Conservation (phyloP, 148 eudicot species). For the Oxyria digyna region DNA sequence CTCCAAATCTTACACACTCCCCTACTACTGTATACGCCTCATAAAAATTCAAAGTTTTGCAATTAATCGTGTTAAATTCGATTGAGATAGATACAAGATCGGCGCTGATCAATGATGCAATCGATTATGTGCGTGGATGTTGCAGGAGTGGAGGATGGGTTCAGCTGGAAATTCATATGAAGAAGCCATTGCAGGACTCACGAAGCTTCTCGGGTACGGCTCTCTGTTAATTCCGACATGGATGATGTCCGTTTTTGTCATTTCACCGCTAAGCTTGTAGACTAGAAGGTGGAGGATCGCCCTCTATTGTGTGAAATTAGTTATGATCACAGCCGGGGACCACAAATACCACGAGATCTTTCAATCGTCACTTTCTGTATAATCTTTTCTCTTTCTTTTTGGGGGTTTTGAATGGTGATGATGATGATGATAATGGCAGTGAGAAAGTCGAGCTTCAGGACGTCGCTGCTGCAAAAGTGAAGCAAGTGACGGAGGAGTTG, state of each 20-base stretch:
- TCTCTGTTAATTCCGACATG: slow-evolving; percentile 4
- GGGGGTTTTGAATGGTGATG: not conserved
- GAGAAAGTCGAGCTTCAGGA: slow-evolving; percentile 40
- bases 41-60: not conserved
- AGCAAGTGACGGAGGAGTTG: slow-evolving; percentile 55
- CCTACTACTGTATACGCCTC: no score
- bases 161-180: slow-evolving; percentile 20
- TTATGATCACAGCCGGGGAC: not conserved
- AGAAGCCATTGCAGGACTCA: slow-evolving; percentile 59
- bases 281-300: not conserved
- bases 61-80: not conserved
- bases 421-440: slow-evolving; percentile 22
- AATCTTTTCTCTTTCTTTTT: not conserved
- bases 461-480: slow-evolving; percentile 56
- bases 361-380: not conserved
- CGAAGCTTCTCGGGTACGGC: slow-evolving; percentile 54
- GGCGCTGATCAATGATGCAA: not conserved
- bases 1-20: not conserved
- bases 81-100: not conserved
- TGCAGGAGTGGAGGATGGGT: slow-evolving; percentile 37
- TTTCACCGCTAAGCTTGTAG: not conserved
- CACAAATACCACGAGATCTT: not conserved
- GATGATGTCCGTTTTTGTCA: not conserved
- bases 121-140: not conserved
- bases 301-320: not conserved